phyloP scores from a whole-genome alignment of 2,329 filamentous ascomycete species.

The Colletotrichum sp. region DNA sequence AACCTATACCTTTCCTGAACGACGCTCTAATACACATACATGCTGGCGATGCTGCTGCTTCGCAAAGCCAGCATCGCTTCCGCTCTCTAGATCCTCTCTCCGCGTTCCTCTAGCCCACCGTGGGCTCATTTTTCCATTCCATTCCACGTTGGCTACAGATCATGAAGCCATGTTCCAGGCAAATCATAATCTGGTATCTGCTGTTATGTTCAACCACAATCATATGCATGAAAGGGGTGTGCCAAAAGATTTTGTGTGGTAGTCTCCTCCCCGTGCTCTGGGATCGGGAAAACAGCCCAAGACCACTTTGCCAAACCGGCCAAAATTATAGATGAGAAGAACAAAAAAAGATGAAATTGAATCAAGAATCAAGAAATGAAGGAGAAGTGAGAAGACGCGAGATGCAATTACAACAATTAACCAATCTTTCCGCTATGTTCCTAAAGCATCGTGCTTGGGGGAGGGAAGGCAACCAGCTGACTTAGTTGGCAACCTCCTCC shows the following conservation, averaged over 20 bases:
- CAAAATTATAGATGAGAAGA: slow-evolving; percentile 22
- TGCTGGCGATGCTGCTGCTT: slow-evolving; percentile 7
- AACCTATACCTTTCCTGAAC: slow-evolving; percentile 8
- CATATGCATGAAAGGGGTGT: slow-evolving; percentile 19
- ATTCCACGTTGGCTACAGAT: slow-evolving; percentile 17
- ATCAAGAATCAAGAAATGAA: slow-evolving; percentile 21
- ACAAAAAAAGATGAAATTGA: slow-evolving; percentile 18
- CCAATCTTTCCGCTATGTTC: slow-evolving; percentile 32
- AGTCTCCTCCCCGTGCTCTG: slow-evolving; percentile 9
- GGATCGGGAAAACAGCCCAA: slow-evolving; percentile 13
- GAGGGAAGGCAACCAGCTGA: not conserved
- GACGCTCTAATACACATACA: slow-evolving; percentile 18
- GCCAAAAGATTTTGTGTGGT: slow-evolving; percentile 12
- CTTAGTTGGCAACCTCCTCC: slow-evolving; percentile 67
- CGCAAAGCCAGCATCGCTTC: not conserved
- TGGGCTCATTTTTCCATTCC: not conserved
- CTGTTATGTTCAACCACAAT: slow-evolving; percentile 21
- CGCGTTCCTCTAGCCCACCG: not conserved
- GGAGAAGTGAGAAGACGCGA: slow-evolving; percentile 18
- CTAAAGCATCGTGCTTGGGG: not conserved
- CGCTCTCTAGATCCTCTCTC: not conserved
- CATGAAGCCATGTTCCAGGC: slow-evolving; percentile 15
- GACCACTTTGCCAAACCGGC: slow-evolving; percentile 17
- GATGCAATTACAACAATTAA: slow-evolving; percentile 50
- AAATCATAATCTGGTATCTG: slow-evolving; percentile 17